These are phyloP conservation scores for Arbutus unedo DNA, from an alignment of 148 eudicot genomes.

Conservation along the genomic window DNA sequence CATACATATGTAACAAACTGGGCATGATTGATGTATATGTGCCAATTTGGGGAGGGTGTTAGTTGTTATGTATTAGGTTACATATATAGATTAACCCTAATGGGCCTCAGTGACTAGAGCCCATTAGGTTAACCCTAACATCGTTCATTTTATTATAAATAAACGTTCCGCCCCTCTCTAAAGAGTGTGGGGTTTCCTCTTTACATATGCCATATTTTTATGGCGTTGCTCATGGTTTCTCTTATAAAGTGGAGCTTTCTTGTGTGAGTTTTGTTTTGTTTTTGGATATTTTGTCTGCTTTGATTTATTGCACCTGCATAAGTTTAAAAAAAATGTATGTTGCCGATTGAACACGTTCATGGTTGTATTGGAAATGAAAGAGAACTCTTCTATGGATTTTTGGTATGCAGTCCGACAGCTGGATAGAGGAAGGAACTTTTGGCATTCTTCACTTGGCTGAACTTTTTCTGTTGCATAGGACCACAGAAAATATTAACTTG, in stretches of 20 bases:
- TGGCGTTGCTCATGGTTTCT: not conserved
- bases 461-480: not conserved
- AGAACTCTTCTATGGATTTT: not conserved
- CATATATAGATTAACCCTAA: no score
- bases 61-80: no score
- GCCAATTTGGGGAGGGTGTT: no score
- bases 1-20: no score
- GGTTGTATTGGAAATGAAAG: not conserved
- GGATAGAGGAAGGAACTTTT: slow-evolving; percentile 4
- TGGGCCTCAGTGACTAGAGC: no score
- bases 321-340: not conserved
- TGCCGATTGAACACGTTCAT: not conserved
- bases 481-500: not conserved
- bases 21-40: no score
- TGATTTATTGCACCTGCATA: not conserved
- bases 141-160: no score
- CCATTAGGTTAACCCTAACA: no score
- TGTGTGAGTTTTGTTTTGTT: not conserved
- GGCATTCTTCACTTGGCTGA: not conserved
- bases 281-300: slow-evolving; percentile 2
- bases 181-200: no score
- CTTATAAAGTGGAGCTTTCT: not conserved
- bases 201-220: not conserved
- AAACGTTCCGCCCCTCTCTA: no score
- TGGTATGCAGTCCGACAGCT: not conserved